phyloP scores from a whole-genome alignment of 129 eudicot genomes.

The Artemisia annua region DNA sequence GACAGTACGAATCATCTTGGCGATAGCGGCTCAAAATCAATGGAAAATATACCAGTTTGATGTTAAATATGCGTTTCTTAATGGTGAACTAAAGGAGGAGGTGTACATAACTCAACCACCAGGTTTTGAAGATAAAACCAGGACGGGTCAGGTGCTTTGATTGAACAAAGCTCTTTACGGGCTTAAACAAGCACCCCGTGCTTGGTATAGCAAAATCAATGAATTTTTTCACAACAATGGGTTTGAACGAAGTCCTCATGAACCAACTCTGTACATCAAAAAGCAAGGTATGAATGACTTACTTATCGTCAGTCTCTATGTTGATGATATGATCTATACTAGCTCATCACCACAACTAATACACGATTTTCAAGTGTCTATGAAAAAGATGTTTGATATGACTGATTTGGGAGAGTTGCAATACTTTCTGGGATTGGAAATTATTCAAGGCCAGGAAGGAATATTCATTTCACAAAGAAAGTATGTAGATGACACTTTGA shows the following conservation, averaged over 20 bases:
- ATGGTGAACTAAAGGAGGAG: conserved; percentile 3
- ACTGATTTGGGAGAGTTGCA: no score
- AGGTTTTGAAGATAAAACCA: not conserved
- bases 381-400: no score
- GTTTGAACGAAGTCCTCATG: not conserved
- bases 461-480: no score
- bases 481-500: no score
- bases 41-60: not conserved
- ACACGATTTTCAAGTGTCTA: no score
- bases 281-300: no score
- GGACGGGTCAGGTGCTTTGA: not conserved
- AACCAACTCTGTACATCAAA: conserved; percentile 5
- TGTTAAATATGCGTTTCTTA: not conserved
- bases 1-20: not conserved
- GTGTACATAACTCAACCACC: conserved; percentile 18
- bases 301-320: no score
- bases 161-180: conserved; percentile 14
- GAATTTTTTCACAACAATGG: conserved; percentile 18
- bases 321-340: no score
- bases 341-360: no score
- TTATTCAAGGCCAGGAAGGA: no score
- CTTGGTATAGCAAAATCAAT: not conserved
- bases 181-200: no score
- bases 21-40: not conserved
- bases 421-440: no score